A percentile compares a stretch with the other conserved stretches of the same genome.
Conservation (phyloP, 805 yeast species). For the Kuraishia floccosa region DNA sequence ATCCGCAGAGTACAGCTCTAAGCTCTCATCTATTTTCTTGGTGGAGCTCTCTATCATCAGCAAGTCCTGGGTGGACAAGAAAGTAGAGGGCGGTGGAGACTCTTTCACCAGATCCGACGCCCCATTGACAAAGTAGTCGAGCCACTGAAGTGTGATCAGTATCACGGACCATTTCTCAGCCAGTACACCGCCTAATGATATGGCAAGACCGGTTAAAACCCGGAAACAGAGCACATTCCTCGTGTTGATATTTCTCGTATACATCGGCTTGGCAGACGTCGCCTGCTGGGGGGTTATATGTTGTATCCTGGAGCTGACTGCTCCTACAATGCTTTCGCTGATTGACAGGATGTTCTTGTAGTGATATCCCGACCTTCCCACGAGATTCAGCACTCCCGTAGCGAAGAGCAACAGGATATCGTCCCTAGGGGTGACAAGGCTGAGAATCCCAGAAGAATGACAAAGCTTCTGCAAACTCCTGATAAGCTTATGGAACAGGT, state of each 20-base stretch:
- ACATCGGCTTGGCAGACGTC: constrained; percentile 16
- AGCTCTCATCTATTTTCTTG: constrained; percentile 50
- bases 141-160: constrained; percentile 65
- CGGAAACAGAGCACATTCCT: constrained; percentile 69
- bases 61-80: constrained; percentile 32
- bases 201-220: constrained; percentile 66
- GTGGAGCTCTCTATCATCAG: constrained; percentile 43
- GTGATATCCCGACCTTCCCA: constrained; percentile 17
- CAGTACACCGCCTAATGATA: constrained; percentile 71
- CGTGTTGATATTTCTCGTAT: constrained; percentile 39
- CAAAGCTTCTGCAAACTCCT: constrained; percentile 72
- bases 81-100: constrained; percentile 29
- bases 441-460: constrained; percentile 74
- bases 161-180: constrained; percentile 56
- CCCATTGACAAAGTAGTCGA: constrained; percentile 60
- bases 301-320: constrained; percentile 32
- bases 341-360: constrained; percentile 25
- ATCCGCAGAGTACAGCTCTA: constrained; percentile 38
- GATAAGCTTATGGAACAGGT: constrained; percentile 53
- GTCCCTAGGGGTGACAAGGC: constrained; percentile 44
- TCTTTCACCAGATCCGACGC: constrained; percentile 31
- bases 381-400: constrained; percentile 28
- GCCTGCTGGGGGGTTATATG: too few species aligned
- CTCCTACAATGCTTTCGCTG: constrained; percentile 41
- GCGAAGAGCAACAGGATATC: constrained; percentile 38